Evolutionary conservation across 148 eudicot species (phyloP), one percentile per base, ranked within the genome.

Genomic region (Rhododendron griersonianum): DNA sequence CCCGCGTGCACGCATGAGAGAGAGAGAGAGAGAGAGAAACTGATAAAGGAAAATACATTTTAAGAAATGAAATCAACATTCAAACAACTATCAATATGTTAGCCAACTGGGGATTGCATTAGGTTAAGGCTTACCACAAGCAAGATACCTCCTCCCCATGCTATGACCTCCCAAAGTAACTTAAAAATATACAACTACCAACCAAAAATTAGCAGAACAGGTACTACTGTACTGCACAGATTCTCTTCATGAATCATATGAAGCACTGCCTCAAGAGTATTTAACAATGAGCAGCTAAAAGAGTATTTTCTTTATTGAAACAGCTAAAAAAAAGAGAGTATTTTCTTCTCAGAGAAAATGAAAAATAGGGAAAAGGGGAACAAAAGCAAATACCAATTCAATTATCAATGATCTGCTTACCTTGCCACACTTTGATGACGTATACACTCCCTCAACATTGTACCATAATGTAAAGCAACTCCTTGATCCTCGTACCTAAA

Each of bases 401-500:
- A 45, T 78, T 21, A 44, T 19, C 84, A 35, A 81, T 37, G 28
- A 55, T 16, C 48, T 2, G 50, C 69, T 53, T 86, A 98, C 99
- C 93, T 93, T 18, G 99, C 99, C 84, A 98, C 98, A 91, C 89
- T 93, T 87, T 98, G 99, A 89, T 98, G 99, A 55, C 99, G 98
- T 85, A 98, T 98, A 88, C 99, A 98, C 86, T 98, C 99, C 92
- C 98, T 98, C 87, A 98, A 87, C 99, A 98, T 98, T 78, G 98
- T 91, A 63, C 98, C 96, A 90, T 95, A 97, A 86, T 97, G 98
- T 85, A 97, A 89, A n/a, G 98, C 98, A 96, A 97, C 90, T 73
- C 94, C 98, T 55, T 94, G 51, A 83, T 93, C 90, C 82, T 94
- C 99, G 78, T 97, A 97, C 47, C 99, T 95, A 73, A 83, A 84